Evolutionary conservation across 2,329 filamentous ascomycete species (phyloP).

Genomic region (Ceratocystis smalleyi): DNA sequence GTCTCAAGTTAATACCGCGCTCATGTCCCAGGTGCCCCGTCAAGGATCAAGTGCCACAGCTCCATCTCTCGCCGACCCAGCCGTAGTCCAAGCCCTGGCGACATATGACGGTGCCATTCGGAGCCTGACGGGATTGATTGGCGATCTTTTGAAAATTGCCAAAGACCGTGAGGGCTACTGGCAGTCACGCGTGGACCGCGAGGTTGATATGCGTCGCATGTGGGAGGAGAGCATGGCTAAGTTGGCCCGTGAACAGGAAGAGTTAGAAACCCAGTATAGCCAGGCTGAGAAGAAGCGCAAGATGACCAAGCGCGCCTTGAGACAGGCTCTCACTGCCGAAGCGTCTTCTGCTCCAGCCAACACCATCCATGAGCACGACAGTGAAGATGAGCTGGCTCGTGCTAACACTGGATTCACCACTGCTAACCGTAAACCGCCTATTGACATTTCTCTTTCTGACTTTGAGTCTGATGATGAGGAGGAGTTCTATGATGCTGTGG

Average conservation of each 20-base stretch:
- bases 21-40: constrained; percentile 47
- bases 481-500: constrained; percentile 95
- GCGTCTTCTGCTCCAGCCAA: constrained; percentile 23
- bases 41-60: background rate
- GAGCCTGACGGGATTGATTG: constrained; percentile 69
- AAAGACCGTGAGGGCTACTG: constrained; percentile 90
- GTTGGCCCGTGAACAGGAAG: constrained; percentile 86
- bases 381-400: constrained; percentile 19
- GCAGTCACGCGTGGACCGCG: constrained; percentile 86
- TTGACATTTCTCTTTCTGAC: constrained; percentile 42
- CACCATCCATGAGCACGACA: constrained; percentile 24
- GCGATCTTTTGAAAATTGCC: constrained; percentile 79
- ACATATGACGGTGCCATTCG: constrained; percentile 84
- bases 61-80: constrained; percentile 50
- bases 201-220: constrained; percentile 80
- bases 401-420: background rate
- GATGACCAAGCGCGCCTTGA: constrained; percentile 74
- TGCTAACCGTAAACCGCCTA: constrained; percentile 9
- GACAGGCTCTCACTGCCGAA: constrained; percentile 58
- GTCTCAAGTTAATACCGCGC: constrained; percentile 66
- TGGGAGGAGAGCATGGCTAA: constrained; percentile 99
- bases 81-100: constrained; percentile 58
- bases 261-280: constrained; percentile 71
- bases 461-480: constrained; percentile 70
- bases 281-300: constrained; percentile 83